A percentile compares a stretch with the other conserved stretches of the same genome.
Conservation (phyloP, 352 stramenopile species). For the Phytopythium oedochilum region DNA sequence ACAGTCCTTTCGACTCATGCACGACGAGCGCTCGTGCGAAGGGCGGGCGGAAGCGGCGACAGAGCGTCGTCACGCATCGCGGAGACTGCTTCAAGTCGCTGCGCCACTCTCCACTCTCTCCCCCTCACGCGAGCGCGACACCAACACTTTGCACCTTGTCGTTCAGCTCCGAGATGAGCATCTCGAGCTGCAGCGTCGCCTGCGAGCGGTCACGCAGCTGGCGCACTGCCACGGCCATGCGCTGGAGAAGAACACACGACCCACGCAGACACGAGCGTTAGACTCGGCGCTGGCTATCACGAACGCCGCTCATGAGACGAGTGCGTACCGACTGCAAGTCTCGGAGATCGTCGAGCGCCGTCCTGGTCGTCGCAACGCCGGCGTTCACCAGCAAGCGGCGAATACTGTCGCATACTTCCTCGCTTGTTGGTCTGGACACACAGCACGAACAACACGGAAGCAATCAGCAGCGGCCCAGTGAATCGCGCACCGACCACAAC, state of each 20-base stretch:
- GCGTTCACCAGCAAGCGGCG: constrained; percentile 35
- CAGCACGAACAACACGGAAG: background rate
- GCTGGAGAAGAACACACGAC: constrained; percentile 3
- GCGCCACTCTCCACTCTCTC: no score
- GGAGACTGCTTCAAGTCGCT: background rate
- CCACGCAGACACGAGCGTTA: constrained; percentile 1
- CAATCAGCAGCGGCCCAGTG: background rate
- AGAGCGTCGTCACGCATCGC: background rate
- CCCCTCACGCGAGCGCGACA: constrained; percentile 38
- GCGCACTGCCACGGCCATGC: constrained; percentile 41
- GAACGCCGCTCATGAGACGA: background rate
- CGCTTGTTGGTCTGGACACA: constrained; percentile 29
- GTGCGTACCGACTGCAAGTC: constrained; percentile 39
- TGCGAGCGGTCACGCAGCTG: constrained; percentile 61
- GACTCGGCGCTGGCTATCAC: background rate
- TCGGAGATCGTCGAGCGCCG: constrained; percentile 59
- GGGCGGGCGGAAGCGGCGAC: background rate
- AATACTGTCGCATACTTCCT: constrained; percentile 59
- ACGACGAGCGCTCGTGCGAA: background rate
- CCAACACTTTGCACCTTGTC: constrained; percentile 69
- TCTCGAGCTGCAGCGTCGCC: constrained; percentile 49
- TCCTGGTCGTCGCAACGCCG: constrained; percentile 27
- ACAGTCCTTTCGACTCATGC: background rate
- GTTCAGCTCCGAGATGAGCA: constrained; percentile 55
- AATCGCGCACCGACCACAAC: background rate